Evolutionary conservation across 306 rosid species (phyloP).

Genomic region (Malus asiatica): DNA sequence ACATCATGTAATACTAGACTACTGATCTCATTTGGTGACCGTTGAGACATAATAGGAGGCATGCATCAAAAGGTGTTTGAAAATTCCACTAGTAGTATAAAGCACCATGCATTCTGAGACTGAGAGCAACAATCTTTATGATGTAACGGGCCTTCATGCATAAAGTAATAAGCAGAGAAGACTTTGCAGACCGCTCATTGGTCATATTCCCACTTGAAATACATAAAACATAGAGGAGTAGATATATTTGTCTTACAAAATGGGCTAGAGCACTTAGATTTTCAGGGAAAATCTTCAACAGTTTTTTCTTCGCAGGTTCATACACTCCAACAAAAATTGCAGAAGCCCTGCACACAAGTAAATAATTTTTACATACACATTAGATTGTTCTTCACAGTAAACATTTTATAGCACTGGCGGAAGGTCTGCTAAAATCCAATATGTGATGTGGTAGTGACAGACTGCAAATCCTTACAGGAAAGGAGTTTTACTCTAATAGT

Average conservation of each 20-base stretch:
- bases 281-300: conserved; percentile 72
- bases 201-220: background rate
- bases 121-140: background rate
- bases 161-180: background rate
- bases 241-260: conserved; percentile 48
- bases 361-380: conserved; percentile 1
- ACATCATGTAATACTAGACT: background rate
- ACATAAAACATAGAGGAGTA: background rate
- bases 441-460: too few species aligned
- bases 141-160: background rate
- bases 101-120: background rate
- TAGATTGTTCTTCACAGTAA: background rate
- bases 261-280: conserved; percentile 80
- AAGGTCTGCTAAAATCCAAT: too few species aligned
- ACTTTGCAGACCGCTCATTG: background rate
- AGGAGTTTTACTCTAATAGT: background rate
- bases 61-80: background rate
- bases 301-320: conserved; percentile 87
- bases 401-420: background rate
- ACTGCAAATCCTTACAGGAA: too few species aligned
- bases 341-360: conserved; percentile 66
- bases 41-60: background rate
- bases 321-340: conserved; percentile 92
- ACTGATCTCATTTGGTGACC: background rate
- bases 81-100: background rate